Evolutionary conservation across 108 stramenopile species (phyloP).

Genomic region (Bacterosira constricta): DNA sequence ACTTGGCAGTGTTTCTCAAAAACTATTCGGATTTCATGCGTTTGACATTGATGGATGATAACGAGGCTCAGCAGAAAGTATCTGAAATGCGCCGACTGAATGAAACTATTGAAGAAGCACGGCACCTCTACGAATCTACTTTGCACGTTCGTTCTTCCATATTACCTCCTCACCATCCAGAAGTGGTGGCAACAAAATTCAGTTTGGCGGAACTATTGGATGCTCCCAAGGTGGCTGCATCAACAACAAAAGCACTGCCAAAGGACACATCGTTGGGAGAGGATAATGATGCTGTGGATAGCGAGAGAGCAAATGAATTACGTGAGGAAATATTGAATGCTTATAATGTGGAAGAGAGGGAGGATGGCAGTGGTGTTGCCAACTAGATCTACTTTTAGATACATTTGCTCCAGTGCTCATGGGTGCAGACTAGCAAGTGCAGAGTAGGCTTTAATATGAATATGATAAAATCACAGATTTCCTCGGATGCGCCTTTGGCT

Average conservation of each 20-base stretch:
- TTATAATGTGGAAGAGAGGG: slow-evolving; percentile 59
- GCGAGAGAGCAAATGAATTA: slow-evolving; percentile 59
- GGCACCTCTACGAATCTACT: slow-evolving; percentile 67
- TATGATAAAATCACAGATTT: no score
- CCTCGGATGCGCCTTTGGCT: no score
- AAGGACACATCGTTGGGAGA: slow-evolving; percentile 34
- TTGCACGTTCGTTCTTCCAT: slow-evolving; percentile 64
- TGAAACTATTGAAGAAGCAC: slow-evolving; percentile 61
- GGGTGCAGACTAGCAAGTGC: no score
- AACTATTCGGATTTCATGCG: slow-evolving; percentile 57
- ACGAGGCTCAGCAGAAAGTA: background rate
- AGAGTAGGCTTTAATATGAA: no score
- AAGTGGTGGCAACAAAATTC: slow-evolving; percentile 78
- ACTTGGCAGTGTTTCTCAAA: slow-evolving; percentile 87
- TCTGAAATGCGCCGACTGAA: slow-evolving; percentile 24
- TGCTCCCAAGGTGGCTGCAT: slow-evolving; percentile 6
- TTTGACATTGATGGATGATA: slow-evolving; percentile 28
- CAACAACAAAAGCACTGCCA: background rate
- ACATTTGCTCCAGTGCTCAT: no score
- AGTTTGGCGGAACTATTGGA: slow-evolving; percentile 83
- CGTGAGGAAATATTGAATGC: slow-evolving; percentile 82
- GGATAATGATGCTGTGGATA: slow-evolving; percentile 35
- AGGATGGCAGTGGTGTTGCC: slow-evolving; percentile 28
- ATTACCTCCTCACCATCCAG: slow-evolving; percentile 69
- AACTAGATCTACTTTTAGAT: no score